A percentile compares a stretch with the other conserved stretches of the same genome.
Conservation (phyloP, 208 protist species). For the Willaertia magna region DNA sequence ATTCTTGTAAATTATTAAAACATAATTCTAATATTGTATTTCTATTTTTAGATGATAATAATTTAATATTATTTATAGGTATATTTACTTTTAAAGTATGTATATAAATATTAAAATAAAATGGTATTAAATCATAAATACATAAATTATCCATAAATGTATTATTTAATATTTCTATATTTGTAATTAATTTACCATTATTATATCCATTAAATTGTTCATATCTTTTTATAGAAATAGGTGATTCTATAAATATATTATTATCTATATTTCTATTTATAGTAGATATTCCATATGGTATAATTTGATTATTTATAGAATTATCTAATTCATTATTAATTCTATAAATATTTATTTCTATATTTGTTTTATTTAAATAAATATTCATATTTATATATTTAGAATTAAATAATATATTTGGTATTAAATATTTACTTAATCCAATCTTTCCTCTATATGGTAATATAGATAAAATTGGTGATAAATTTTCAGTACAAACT, state of each 20-base stretch:
- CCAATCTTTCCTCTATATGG: background rate
- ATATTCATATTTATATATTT: background rate
- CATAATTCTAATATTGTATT: background rate
- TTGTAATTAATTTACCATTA: background rate
- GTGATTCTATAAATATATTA: background rate
- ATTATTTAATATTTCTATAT: background rate
- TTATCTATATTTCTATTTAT: background rate
- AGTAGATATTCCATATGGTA: background rate
- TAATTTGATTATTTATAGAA: background rate
- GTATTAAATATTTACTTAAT: background rate
- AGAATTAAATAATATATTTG: background rate
- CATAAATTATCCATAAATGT: background rate
- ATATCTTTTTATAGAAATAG: background rate
- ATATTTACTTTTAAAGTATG: background rate
- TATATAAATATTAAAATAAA: background rate
- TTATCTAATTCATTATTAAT: background rate
- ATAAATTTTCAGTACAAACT: constrained; percentile 12
- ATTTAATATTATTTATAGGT: background rate
- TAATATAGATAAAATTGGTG: background rate
- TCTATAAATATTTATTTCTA: background rate
- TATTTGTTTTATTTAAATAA: background rate
- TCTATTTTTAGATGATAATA: background rate
- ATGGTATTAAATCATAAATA: constrained; percentile 1
- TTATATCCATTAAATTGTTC: too few species aligned
- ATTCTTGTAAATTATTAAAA: background rate